These are phyloP conservation scores for Ananas comosus DNA, from an alignment of 176 grass and related monocot species.

Conservation along the genomic window DNA sequence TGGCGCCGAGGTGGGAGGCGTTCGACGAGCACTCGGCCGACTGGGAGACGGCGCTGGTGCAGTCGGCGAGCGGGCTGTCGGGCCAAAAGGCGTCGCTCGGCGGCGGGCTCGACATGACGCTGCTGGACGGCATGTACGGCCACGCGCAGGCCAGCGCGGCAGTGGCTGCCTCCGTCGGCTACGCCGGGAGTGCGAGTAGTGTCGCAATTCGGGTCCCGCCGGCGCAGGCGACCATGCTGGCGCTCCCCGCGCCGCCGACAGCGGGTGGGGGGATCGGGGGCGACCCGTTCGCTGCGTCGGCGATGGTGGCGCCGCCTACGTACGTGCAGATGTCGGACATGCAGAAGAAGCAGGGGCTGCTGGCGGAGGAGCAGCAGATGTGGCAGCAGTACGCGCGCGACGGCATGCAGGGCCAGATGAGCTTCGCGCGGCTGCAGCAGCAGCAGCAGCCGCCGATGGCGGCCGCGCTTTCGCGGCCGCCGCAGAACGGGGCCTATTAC, in stretches of 20 bases:
- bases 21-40: slow-evolving; percentile 36
- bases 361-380: slow-evolving; percentile 47
- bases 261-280: not conserved
- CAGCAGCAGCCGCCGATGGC: slow-evolving; percentile 22
- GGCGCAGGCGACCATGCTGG: slow-evolving; percentile 34
- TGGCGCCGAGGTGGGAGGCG: slow-evolving; percentile 17
- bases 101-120: slow-evolving; percentile 52
- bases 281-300: slow-evolving; percentile 61
- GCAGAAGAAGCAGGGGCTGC: slow-evolving; percentile 49
- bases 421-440: slow-evolving; percentile 28
- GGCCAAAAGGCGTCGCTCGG: slow-evolving; percentile 46
- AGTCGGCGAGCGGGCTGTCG: slow-evolving; percentile 45
- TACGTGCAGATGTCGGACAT: slow-evolving; percentile 94
- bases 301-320: slow-evolving; percentile 37
- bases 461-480: slow-evolving; percentile 12
- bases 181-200: slow-evolving; percentile 56
- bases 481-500: slow-evolving; percentile 10
- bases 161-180: slow-evolving; percentile 4
- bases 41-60: slow-evolving; percentile 64
- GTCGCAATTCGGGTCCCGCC: slow-evolving; percentile 26
- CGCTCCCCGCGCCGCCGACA: slow-evolving; percentile 25
- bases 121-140: slow-evolving; percentile 74
- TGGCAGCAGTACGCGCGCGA: slow-evolving; percentile 54
- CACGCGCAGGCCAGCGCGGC: slow-evolving; percentile 19
- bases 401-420: slow-evolving; percentile 40